These are phyloP conservation scores for Trametes polyzona DNA, from an alignment of 1,284 basidiomycete species.

Conservation along the genomic window DNA sequence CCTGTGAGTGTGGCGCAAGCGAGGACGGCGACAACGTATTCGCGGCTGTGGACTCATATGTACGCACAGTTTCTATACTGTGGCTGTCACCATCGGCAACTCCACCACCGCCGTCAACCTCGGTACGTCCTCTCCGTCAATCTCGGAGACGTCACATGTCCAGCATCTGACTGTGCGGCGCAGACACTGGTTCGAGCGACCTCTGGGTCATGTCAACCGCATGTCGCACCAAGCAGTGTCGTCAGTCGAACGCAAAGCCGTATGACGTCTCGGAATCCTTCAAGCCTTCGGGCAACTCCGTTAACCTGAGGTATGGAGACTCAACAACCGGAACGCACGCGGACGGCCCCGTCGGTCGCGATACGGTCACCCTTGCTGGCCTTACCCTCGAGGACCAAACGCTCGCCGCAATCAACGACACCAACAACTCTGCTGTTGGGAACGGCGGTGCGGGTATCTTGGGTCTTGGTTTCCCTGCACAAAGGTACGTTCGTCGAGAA, in stretches of 20 bases:
- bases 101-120: constrained; percentile 35
- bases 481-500: constrained; percentile 28
- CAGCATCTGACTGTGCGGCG: neutral
- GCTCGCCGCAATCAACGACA: constrained; percentile 41
- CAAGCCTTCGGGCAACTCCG: constrained; percentile 33
- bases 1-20: constrained; percentile 26
- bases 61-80: constrained; percentile 34
- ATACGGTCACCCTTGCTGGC: constrained; percentile 42
- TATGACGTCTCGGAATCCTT: constrained; percentile 32
- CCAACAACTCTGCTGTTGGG: constrained; percentile 41
- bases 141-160: neutral
- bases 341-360: constrained; percentile 39
- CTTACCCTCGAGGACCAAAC: constrained; percentile 39
- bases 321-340: constrained; percentile 43
- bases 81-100: constrained; percentile 33
- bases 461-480: constrained; percentile 43
- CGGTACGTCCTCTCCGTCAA: constrained; percentile 23
- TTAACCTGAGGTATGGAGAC: constrained; percentile 40
- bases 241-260: constrained; percentile 25
- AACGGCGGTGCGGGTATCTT: constrained; percentile 44
- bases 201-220: constrained; percentile 36
- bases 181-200: constrained; percentile 40
- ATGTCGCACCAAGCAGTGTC: constrained; percentile 31
- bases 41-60: neutral
- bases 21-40: neutral